These are phyloP conservation scores for Hanseniaspora taiwanica DNA, from an alignment of 805 yeast species.

Conservation along the genomic window DNA sequence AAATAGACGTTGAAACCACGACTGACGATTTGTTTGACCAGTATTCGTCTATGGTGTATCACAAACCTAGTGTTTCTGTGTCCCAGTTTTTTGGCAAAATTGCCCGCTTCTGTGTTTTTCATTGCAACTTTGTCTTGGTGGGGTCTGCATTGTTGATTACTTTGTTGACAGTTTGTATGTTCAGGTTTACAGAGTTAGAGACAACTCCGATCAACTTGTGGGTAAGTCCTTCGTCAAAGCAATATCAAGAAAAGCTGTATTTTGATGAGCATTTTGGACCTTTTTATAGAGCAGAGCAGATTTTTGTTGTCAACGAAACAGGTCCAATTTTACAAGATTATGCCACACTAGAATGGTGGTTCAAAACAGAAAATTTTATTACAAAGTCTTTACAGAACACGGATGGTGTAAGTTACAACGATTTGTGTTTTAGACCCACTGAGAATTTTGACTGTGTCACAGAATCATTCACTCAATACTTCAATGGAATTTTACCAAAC, in stretches of 20 bases:
- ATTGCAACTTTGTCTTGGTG: constrained; percentile 41
- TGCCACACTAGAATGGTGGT: constrained; percentile 78
- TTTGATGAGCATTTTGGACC: constrained; percentile 83
- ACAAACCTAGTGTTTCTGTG: constrained; percentile 6
- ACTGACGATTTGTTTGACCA: constrained; percentile 11
- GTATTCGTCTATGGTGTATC: constrained; percentile 10
- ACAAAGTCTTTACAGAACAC: constrained; percentile 19
- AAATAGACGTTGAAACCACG: constrained; percentile 7
- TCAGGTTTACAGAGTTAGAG: constrained; percentile 45
- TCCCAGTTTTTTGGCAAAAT: constrained; percentile 31
- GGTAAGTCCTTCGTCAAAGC: constrained; percentile 73
- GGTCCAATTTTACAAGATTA: constrained; percentile 22
- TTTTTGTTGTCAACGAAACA: constrained; percentile 44
- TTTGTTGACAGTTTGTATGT: constrained; percentile 38
- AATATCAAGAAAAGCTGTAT: constrained; percentile 48
- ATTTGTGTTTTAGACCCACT: constrained; percentile 73
- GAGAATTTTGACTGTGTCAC: constrained; percentile 64
- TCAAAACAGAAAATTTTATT: constrained; percentile 54
- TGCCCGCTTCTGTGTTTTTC: constrained; percentile 47
- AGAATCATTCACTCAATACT: constrained; percentile 83
- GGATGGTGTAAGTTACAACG: constrained; percentile 32
- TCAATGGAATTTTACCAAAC: constrained; percentile 46
- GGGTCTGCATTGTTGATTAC: constrained; percentile 25
- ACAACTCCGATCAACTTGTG: constrained; percentile 73
- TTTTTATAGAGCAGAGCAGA: constrained; percentile 79